Conservation (phyloP, 2,329 filamentous ascomycete genomes). For the Beauveria varroae region DNA sequence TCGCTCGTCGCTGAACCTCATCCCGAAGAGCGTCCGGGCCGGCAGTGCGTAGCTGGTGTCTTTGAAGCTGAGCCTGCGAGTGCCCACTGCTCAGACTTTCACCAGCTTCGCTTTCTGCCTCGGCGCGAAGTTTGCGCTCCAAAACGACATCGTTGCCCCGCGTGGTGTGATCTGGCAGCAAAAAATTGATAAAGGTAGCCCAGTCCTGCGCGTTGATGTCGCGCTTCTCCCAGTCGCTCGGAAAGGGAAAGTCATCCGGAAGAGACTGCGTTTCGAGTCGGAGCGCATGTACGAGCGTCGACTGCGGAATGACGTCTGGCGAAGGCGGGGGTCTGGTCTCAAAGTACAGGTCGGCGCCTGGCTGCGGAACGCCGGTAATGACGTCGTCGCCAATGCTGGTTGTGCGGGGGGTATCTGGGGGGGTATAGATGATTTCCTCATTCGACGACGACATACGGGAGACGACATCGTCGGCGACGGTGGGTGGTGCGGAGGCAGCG, state of each 20-base stretch:
- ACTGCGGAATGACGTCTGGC: conserved; percentile 19
- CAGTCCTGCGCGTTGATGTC: conserved; percentile 48
- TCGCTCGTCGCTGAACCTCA: conserved; percentile 20
- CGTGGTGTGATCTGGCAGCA: conserved; percentile 42
- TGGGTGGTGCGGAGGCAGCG: conserved; percentile 21
- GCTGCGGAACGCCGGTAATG: conserved; percentile 10
- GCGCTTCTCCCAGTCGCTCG: conserved; percentile 27
- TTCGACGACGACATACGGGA: conserved; percentile 31
- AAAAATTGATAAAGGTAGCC: conserved; percentile 50
- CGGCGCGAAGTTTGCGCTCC: conserved; percentile 40
- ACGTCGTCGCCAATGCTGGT: conserved; percentile 13
- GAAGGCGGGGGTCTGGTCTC: conserved; percentile 33
- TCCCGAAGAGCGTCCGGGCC: conserved; percentile 1
- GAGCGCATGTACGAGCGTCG: conserved; percentile 27
- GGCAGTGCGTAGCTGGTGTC: conserved; percentile 27
- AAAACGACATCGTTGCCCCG: conserved; percentile 38
- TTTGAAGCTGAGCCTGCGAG: conserved; percentile 33
- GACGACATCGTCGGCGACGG: conserved; percentile 28
- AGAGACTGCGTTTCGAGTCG: conserved; percentile 26
- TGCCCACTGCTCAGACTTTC: conserved; percentile 17
- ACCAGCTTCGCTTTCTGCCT: conserved; percentile 23
- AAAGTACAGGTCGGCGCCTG: conserved; percentile 34
- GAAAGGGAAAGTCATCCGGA: conserved; percentile 38
- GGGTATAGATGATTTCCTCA: conserved; percentile 43
- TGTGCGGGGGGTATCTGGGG: conserved; percentile 41